Percentiles rank a stretch among this genome's conserved stretches.
Evolutionary conservation across 2,329 filamentous ascomycete species (phyloP).

Genomic region (Byssochlamys sp.): DNA sequence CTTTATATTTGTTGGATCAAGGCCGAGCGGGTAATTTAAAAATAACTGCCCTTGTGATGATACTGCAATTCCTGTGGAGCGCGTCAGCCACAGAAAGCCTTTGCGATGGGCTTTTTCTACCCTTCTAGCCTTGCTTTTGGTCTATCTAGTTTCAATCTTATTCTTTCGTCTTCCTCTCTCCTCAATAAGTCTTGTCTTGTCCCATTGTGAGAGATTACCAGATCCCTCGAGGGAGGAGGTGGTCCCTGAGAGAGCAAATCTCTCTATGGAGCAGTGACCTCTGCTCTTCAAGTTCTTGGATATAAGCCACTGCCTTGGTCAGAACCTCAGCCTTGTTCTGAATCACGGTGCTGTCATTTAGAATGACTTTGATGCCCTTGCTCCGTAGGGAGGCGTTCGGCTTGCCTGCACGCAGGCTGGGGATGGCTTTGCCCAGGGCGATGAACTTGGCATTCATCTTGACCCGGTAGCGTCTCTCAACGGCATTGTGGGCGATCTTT

Average conservation of each 20-base stretch:
- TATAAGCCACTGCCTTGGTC: background rate
- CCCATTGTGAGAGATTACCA: background rate
- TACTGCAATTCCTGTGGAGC: conserved; percentile 39
- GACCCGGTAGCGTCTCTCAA: background rate
- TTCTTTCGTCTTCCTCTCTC: background rate
- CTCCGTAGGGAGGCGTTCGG: background rate
- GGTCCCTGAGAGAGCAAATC: background rate
- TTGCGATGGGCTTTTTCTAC: too few relatives aligned
- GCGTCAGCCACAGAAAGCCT: background rate
- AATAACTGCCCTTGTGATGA: conserved; percentile 43
- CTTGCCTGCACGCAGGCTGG: background rate
- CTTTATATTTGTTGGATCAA: conserved; percentile 41
- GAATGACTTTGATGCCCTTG: background rate
- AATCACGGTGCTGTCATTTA: background rate
- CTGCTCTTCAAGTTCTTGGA: background rate
- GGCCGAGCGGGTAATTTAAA: conserved; percentile 42
- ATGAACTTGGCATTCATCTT: background rate
- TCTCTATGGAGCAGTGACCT: background rate
- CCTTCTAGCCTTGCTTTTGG: background rate
- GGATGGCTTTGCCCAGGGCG: background rate
- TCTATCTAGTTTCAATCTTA: background rate
- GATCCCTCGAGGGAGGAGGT: background rate
- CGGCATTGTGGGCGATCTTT: background rate
- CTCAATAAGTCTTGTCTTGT: background rate
- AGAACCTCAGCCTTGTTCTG: background rate